phyloP scores from a whole-genome alignment of 495 filamentous ascomycete genomes.

The Penicillium angulare region DNA sequence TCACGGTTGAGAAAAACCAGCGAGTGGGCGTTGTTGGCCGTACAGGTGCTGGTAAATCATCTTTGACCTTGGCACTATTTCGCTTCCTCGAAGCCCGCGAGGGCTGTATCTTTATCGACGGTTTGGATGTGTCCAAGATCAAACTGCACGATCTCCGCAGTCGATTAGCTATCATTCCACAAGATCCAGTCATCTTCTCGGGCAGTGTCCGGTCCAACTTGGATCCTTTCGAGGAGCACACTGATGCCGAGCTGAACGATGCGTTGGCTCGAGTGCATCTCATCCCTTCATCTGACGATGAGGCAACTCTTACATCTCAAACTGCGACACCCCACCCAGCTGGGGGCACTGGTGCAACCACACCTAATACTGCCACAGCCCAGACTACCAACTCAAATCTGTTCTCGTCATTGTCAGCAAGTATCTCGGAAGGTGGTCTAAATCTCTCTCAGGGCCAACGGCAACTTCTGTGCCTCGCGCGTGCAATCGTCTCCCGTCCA shows the following conservation, averaged over 20 bases:
- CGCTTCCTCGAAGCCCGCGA: constrained; percentile 74
- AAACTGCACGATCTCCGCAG: constrained; percentile 70
- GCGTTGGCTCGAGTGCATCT: constrained; percentile 77
- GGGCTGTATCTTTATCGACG: constrained; percentile 72
- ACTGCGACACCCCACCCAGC: constrained; percentile 25
- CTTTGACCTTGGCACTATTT: constrained; percentile 78
- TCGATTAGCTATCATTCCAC: constrained; percentile 79
- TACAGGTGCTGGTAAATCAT: constrained; percentile 86
- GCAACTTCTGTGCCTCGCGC: constrained; percentile 84
- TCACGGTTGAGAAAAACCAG: constrained; percentile 69
- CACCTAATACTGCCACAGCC: constrained; percentile 23
- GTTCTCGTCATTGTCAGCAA: constrained; percentile 57
- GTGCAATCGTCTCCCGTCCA: constrained; percentile 76
- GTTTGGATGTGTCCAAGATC: constrained; percentile 72
- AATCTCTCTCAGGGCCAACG: constrained; percentile 87
- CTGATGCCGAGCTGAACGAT: constrained; percentile 68
- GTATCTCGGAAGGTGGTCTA: constrained; percentile 71
- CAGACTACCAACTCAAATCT: constrained; percentile 57
- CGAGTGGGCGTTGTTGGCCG: constrained; percentile 81
- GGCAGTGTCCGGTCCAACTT: constrained; percentile 82
- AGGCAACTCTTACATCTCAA: constrained; percentile 33
- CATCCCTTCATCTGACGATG: constrained; percentile 41
- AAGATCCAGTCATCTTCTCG: constrained; percentile 84
- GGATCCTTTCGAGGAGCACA: constrained; percentile 74
- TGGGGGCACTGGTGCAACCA: constrained; percentile 21